Conservation (phyloP, 768 basidiomycete species). For the Calocybe indica region DNA sequence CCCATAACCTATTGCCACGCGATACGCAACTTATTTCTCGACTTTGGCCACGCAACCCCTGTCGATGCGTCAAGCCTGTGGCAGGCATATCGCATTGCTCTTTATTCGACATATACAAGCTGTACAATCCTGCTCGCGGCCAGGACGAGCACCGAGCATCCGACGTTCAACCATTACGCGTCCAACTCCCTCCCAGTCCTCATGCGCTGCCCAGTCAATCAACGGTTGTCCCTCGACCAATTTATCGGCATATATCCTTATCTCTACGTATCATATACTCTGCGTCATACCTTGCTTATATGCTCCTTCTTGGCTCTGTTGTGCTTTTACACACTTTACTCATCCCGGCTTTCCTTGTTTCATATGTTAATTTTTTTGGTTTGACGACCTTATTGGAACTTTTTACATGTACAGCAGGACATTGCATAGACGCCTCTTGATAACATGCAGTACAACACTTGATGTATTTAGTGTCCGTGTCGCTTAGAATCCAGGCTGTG, state of each 20-base stretch:
- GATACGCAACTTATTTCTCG: too few species aligned
- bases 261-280: conserved; percentile 2
- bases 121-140: conserved; percentile 5
- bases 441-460: neutral
- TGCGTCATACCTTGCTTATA: neutral
- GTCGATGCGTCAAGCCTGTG: too few species aligned
- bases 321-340: neutral
- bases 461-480: conserved; percentile 3
- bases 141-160: neutral
- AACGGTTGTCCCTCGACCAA: neutral
- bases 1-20: too few species aligned
- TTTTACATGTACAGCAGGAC: too few species aligned
- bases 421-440: too few species aligned
- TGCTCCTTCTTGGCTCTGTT: neutral
- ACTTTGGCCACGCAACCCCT: too few species aligned
- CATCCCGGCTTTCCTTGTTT: neutral
- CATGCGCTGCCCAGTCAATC: conserved; percentile 2
- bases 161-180: neutral
- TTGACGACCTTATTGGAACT: neutral
- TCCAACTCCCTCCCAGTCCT: neutral
- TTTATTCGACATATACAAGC: conserved; percentile 1
- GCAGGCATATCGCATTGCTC: too few species aligned
- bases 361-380: neutral
- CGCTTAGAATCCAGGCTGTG: neutral
- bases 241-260: neutral